Percentiles rank a stretch among this genome's conserved stretches.
Evolutionary conservation across 257 asterid genomes (phyloP).

Genomic region (Fraxinus pennsylvanica): DNA sequence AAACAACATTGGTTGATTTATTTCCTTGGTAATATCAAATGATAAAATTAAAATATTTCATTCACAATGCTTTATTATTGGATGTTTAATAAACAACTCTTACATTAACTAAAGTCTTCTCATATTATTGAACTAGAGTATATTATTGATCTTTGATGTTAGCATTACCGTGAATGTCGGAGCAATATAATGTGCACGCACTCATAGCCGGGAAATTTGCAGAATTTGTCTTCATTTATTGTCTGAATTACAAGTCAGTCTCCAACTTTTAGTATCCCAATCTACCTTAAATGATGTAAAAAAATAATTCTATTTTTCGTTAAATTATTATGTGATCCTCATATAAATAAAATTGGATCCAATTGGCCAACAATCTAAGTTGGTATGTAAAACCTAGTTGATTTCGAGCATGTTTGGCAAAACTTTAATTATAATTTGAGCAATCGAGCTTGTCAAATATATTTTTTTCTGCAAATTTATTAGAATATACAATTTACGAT

Average conservation of each 20-base stretch:
- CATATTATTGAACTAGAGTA: conserved; percentile 15
- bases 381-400: too few relatives aligned
- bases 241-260: neutral
- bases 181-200: conserved; percentile 17
- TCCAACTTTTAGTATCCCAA: neutral
- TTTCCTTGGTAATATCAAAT: neutral
- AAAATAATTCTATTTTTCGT: too few relatives aligned
- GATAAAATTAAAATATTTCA: neutral
- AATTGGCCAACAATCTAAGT: too few relatives aligned
- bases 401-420: too few relatives aligned
- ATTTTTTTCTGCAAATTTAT: too few relatives aligned
- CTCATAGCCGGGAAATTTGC: neutral
- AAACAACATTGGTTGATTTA: conserved; percentile 12
- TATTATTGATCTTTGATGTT: conserved; percentile 26
- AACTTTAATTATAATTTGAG: too few relatives aligned
- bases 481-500: too few relatives aligned
- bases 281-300: neutral
- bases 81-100: conserved; percentile 4
- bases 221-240: neutral
- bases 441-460: too few relatives aligned
- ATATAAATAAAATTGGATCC: too few relatives aligned
- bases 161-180: conserved; percentile 51
- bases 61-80: conserved; percentile 5
- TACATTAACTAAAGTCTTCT: conserved; percentile 24
- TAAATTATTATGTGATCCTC: too few relatives aligned